Base-by-base conservation (phyloP, 768 basidiomycete genomes). In the Amanita phalloides region DNA sequence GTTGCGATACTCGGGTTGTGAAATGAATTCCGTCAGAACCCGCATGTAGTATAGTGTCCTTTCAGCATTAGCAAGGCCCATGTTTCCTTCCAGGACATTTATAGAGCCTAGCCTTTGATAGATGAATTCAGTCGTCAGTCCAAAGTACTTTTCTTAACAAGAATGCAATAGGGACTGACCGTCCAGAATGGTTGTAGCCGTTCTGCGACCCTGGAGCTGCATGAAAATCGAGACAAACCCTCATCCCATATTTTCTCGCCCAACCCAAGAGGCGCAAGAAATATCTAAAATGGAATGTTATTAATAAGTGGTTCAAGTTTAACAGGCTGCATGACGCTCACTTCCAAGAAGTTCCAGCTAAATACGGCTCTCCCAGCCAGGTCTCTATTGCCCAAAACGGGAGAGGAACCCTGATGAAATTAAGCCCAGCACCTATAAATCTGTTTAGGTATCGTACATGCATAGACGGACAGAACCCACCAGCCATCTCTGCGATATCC, bases 231-330 rank as follows among this genome's bases (percentile, higher is more conserved):
- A 94, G 69, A 60, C 79, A 79, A 49, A 94, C 79, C 26, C 91
- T 76, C n/a, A 94, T 57, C 1, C 91, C 91, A 62, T 94, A 94
- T 66, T 96, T 94, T 46, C 91, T 74, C 11, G 82, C 83, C 92
- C 92, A 96, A 2, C 71, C 74, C 36, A 94, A 68, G 23, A 85
- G 75, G 39, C 80, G 80, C 17, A 90, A 67, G 65, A 89, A 79
- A 67, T 90, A 90, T 52, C 78, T 81, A 56, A 35, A 11, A 9
- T 36, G 33, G n/a, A 46, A 0, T 5, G 41, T 4, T 10, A 32
- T 32, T 32, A 32, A 32, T 35, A 26, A 41, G 49, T 20, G 11
- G 14, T 14, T 39, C 2, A 21, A 45, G 10, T 13, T 23, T 6
- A 20, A 23, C 20, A 20, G 30, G 14, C 4, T 28, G 14, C 32